phyloP scores from a whole-genome alignment of 352 stramenopile genomes.

The Phytophthora agathidicida region DNA sequence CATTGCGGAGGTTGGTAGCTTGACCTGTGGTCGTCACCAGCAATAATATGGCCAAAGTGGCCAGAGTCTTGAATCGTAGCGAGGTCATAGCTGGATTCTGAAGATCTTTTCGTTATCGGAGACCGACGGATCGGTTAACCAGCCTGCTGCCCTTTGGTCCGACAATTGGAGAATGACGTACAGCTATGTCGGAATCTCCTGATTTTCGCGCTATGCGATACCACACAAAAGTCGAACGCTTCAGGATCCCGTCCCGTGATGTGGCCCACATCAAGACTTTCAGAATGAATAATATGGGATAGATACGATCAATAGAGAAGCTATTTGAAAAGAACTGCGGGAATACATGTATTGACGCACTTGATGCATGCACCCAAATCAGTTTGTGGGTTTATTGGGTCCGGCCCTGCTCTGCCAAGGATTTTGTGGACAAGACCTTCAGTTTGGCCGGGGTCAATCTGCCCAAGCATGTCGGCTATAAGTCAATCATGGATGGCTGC shows the following conservation, averaged over 20 bases:
- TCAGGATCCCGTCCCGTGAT: slow-evolving; percentile 4
- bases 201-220: slow-evolving; percentile 18
- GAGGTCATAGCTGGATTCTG: slow-evolving; percentile 10
- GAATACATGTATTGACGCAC: background rate
- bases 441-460: background rate
- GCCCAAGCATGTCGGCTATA: slow-evolving; percentile 10
- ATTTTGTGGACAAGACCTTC: slow-evolving; percentile 22
- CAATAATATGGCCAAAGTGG: slow-evolving; percentile 4
- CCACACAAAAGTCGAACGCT: background rate
- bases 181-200: slow-evolving; percentile 9
- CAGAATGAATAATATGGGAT: slow-evolving; percentile 4
- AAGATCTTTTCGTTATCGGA: slow-evolving; percentile 4
- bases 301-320: background rate
- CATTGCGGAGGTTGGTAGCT: slow-evolving; percentile 20
- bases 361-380: background rate
- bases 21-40: background rate
- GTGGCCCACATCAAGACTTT: background rate
- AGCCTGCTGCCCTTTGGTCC: slow-evolving; percentile 6
- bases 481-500: slow-evolving; percentile 1
- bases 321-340: background rate
- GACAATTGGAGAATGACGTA: slow-evolving; percentile 24
- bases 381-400: background rate
- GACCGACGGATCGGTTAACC: background rate
- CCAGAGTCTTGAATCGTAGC: slow-evolving; percentile 16
- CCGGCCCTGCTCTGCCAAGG: slow-evolving; percentile 7